Evolutionary conservation across 2,329 filamentous ascomycete species (phyloP).

Genomic region (Hymenoscyphus infarciens): DNA sequence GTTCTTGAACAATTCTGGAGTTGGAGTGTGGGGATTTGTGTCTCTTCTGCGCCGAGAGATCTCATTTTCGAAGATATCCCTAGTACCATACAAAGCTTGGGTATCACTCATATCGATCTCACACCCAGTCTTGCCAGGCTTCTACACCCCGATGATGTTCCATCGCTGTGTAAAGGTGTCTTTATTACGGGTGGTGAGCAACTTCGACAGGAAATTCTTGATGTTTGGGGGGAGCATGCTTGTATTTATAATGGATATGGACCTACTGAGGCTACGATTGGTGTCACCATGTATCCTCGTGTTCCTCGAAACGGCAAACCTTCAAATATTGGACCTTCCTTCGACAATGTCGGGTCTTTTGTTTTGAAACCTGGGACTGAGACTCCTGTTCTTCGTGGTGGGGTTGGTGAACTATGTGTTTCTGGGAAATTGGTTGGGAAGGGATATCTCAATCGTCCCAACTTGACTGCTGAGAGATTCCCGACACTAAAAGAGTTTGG

Average conservation of each 20-base stretch:
- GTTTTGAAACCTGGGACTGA: constrained; percentile 69
- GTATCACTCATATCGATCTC: constrained; percentile 86
- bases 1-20: constrained; percentile 94
- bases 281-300: constrained; percentile 83
- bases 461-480: constrained; percentile 76
- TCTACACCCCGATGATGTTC: constrained; percentile 74
- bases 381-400: constrained; percentile 70
- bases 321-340: constrained; percentile 83
- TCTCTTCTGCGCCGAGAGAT: constrained; percentile 79
- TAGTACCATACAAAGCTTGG: constrained; percentile 64
- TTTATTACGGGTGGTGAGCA: constrained; percentile 93
- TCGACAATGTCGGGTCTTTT: constrained; percentile 81
- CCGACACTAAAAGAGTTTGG: constrained; percentile 55
- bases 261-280: constrained; percentile 89
- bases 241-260: constrained; percentile 93
- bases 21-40: constrained; percentile 84
- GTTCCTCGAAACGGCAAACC: constrained; percentile 75
- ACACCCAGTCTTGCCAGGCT: constrained; percentile 83
- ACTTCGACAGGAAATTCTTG: constrained; percentile 82
- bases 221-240: constrained; percentile 73
- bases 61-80: constrained; percentile 81
- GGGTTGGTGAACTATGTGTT: constrained; percentile 82
- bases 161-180: constrained; percentile 73
- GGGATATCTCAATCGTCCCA: constrained; percentile 76
- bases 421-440: constrained; percentile 84